These are phyloP conservation scores for Crucibulum laeve DNA, from an alignment of 768 basidiomycete species.

Conservation along the genomic window DNA sequence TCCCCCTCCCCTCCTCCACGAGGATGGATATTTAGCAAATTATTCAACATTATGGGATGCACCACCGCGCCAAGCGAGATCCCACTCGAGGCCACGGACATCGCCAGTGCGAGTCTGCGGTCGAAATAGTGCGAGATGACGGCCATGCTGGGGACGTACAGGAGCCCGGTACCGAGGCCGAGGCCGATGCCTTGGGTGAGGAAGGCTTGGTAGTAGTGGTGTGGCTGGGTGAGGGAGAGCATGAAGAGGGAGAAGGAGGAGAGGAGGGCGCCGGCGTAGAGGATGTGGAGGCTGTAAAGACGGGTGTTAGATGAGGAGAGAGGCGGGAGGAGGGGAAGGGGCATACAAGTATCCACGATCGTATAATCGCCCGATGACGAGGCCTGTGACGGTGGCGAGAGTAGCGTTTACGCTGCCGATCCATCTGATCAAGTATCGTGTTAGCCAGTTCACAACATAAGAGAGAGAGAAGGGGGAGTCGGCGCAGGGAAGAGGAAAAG, in stretches of 20 bases:
- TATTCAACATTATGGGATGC: slow-evolving; percentile 44
- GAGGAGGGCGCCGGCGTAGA: slow-evolving; percentile 31
- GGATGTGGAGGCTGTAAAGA: slow-evolving; percentile 19
- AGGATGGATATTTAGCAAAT: neutral
- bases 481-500: no score
- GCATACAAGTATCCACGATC: slow-evolving; percentile 45
- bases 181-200: slow-evolving; percentile 39
- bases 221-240: slow-evolving; percentile 38
- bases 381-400: slow-evolving; percentile 34
- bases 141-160: slow-evolving; percentile 34
- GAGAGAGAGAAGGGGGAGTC: neutral
- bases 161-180: slow-evolving; percentile 36
- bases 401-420: slow-evolving; percentile 37
- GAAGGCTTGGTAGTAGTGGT: slow-evolving; percentile 40
- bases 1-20: neutral
- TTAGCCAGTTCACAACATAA: neutral
- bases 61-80: slow-evolving; percentile 21
- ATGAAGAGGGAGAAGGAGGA: slow-evolving; percentile 33
- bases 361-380: slow-evolving; percentile 36
- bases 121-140: slow-evolving; percentile 39
- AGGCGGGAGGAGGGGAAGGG: neutral
- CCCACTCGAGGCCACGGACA: slow-evolving; percentile 18
- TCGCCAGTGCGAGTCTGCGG: slow-evolving; percentile 32
- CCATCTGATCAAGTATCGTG: slow-evolving; percentile 7
- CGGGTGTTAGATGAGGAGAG: neutral